phyloP scores from a whole-genome alignment of 495 filamentous ascomycete species.

The Penicillium fimorum region DNA sequence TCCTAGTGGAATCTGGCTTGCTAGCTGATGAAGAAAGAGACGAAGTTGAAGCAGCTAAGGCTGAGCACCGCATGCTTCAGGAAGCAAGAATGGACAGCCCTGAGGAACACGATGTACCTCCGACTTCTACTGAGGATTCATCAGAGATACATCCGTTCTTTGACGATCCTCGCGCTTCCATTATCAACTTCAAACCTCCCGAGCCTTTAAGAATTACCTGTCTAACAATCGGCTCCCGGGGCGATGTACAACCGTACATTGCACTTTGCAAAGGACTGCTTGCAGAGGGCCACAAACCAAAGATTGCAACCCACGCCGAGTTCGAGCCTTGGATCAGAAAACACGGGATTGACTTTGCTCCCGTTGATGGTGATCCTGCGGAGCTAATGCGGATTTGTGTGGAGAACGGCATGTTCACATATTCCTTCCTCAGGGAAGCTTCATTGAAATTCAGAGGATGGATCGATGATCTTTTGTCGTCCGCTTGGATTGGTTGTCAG shows the following conservation, averaged over 20 bases:
- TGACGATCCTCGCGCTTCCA: slow-evolving; percentile 87
- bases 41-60: slow-evolving; percentile 72
- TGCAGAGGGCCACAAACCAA: slow-evolving; percentile 80
- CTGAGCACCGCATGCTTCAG: slow-evolving; percentile 78
- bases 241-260: slow-evolving; percentile 97
- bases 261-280: slow-evolving; percentile 89
- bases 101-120: slow-evolving; percentile 54
- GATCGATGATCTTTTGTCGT: slow-evolving; percentile 82
- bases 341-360: slow-evolving; percentile 89
- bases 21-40: slow-evolving; percentile 67
- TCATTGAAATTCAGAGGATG: slow-evolving; percentile 87
- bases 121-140: slow-evolving; percentile 38
- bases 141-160: slow-evolving; percentile 67
- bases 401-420: slow-evolving; percentile 96
- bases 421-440: slow-evolving; percentile 83
- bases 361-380: slow-evolving; percentile 86
- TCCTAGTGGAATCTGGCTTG: slow-evolving; percentile 68
- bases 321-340: slow-evolving; percentile 85
- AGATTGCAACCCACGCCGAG: slow-evolving; percentile 89
- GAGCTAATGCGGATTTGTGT: slow-evolving; percentile 96
- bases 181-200: slow-evolving; percentile 90
- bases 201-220: slow-evolving; percentile 86
- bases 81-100: slow-evolving; percentile 67
- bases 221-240: slow-evolving; percentile 91
- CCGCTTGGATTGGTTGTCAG: slow-evolving; percentile 84